Evolutionary conservation across 352 stramenopile species (phyloP).

Genomic region (Globisporangium perplexum): DNA sequence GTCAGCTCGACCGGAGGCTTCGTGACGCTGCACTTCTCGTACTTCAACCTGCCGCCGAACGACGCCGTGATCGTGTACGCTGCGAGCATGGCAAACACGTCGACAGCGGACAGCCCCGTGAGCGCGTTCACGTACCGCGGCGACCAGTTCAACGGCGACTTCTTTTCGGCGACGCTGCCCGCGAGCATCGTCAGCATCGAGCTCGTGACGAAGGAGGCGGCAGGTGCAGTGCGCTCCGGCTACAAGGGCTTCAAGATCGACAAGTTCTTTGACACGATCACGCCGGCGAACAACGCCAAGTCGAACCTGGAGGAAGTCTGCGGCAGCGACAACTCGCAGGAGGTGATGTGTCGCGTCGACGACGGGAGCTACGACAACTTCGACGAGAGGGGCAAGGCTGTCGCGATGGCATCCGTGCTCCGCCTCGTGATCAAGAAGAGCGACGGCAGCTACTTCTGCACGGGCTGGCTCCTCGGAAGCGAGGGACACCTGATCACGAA

Average conservation of each 20-base stretch:
- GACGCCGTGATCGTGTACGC: slow-evolving; percentile 52
- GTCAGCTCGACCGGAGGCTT: slow-evolving; percentile 49
- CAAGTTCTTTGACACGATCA: slow-evolving; percentile 35
- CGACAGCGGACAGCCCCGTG: slow-evolving; percentile 21
- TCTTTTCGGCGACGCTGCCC: slow-evolving; percentile 33
- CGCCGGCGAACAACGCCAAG: slow-evolving; percentile 22
- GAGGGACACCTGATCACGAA: slow-evolving; percentile 78
- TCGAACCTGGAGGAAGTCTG: slow-evolving; percentile 43
- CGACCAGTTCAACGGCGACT: slow-evolving; percentile 19
- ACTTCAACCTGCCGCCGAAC: slow-evolving; percentile 50
- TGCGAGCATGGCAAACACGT: slow-evolving; percentile 3
- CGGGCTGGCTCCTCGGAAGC: slow-evolving; percentile 66
- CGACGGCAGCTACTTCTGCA: slow-evolving; percentile 54
- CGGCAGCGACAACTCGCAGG: slow-evolving; percentile 47
- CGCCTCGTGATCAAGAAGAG: slow-evolving; percentile 65
- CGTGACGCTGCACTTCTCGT: slow-evolving; percentile 53
- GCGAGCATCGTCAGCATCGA: slow-evolving; percentile 40
- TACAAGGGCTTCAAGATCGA: slow-evolving; percentile 51
- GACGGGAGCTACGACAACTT: neutral
- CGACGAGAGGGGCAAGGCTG: slow-evolving; percentile 12
- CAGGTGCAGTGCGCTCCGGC: slow-evolving; percentile 14
- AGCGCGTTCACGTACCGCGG: slow-evolving; percentile 29
- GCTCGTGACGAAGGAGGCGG: slow-evolving; percentile 27
- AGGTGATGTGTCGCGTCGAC: slow-evolving; percentile 45
- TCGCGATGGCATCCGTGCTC: slow-evolving; percentile 31